Evolutionary conservation across 2,329 filamentous ascomycete species (phyloP), one percentile per base, ranked within the genome.

Genomic region (Aureobasidium subglaciale): DNA sequence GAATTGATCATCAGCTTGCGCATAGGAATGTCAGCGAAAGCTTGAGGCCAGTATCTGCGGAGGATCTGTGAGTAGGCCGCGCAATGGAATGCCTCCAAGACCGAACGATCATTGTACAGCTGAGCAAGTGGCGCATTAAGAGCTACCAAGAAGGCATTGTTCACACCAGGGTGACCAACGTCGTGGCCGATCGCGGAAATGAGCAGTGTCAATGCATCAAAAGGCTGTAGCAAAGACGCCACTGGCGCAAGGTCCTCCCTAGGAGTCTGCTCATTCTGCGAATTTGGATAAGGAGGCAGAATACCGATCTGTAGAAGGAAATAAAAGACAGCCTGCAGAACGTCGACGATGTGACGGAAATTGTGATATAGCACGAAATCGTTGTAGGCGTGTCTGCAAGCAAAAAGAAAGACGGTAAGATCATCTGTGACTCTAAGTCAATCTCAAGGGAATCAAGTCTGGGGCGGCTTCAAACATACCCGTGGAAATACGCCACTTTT

Each of bases 161-260:
- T 99, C 65, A 99, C 93, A 55, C 93, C 93, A 0, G 93, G 93
- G 68, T 99, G 93, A 20, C 93, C 93, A 35, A 97, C 93, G 68
- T 99, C 93, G 64, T 99, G 93, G 38, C 93, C 93, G 65, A 99
- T 95, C n/a, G 93, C 93, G 8, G 92, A 92, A 61, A 97, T 86
- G 42, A 99, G 79, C 2, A 99, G 79, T 0, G 90, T 92, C 53
- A 99, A 77, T 5, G 88, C 88, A 69, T 97, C 91, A 61, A 95
- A 89, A 0, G 92, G 90, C 46, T 81, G 80, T n/a, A 99, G 75
- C 22, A 97, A 76, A 41, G 79, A 75, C 2, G 87, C 88, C 43
- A 96, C 81, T 22, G 54, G 34, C 9, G 41, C 54, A 34, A 54
- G 50, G 11, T 54, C 50, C 24, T 3, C 9, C 18, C 38, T 54